A percentile compares a stretch with the other conserved stretches of the same genome.
Conservation (phyloP, 2,329 filamentous ascomycete species). For the Curvularia eragrostidis region DNA sequence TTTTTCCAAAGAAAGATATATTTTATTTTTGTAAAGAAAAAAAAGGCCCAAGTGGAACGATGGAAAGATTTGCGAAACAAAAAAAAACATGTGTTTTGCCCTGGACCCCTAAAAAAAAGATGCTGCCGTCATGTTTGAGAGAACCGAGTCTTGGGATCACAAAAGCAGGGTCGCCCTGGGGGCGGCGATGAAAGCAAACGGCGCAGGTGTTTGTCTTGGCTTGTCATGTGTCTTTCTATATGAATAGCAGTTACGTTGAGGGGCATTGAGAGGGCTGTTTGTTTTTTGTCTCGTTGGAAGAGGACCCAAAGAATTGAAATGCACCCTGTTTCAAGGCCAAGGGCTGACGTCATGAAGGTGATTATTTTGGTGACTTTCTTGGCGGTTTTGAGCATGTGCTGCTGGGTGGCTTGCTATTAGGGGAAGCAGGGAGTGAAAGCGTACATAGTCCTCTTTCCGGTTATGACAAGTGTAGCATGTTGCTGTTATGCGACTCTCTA, state of each 20-base stretch:
- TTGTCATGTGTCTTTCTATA: neutral
- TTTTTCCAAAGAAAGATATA: too few species aligned
- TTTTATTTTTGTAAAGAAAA: too few species aligned
- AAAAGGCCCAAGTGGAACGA: neutral
- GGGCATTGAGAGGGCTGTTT: too few species aligned
- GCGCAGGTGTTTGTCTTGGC: neutral
- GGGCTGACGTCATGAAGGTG: neutral
- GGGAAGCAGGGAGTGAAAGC: neutral
- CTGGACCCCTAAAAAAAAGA: constrained; percentile 7
- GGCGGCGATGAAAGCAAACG: neutral
- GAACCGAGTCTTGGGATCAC: neutral
- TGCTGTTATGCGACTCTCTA: too few species aligned
- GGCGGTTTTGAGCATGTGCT: neutral
- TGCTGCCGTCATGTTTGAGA: constrained; percentile 1
- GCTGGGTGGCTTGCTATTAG: neutral
- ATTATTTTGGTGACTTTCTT: neutral
- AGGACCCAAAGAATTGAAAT: neutral
- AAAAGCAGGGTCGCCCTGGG: neutral
- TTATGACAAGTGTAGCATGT: neutral
- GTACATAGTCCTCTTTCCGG: neutral
- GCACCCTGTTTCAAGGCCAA: neutral
- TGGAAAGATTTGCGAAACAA: constrained; percentile 3
- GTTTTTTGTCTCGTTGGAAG: neutral
- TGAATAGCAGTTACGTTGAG: too few species aligned
- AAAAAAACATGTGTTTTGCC: constrained; percentile 2